Evolutionary conservation across 805 yeast genomes (phyloP).

Genomic region (Pichia eremophila): DNA sequence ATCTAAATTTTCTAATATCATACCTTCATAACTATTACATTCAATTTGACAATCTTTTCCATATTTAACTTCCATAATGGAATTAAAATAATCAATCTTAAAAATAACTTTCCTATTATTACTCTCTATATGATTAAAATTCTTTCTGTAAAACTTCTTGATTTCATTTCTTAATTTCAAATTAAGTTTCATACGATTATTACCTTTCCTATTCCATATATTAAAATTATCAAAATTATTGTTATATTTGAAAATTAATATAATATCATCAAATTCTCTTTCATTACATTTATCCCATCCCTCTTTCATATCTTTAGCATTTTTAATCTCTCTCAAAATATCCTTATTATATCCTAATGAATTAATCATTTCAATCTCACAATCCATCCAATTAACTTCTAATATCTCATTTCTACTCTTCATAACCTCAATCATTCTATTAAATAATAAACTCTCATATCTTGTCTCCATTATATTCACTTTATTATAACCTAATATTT

Average conservation of each 20-base stretch:
- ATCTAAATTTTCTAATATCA: not conserved
- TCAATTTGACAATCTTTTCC: not conserved
- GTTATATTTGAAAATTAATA: not conserved
- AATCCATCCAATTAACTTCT: not conserved
- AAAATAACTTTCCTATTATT: not conserved
- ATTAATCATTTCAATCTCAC: conserved; percentile 1
- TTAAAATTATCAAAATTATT: not conserved
- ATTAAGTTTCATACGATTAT: not conserved
- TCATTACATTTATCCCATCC: too few species aligned
- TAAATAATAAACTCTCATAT: not conserved
- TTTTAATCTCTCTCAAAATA: not conserved
- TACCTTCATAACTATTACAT: not conserved
- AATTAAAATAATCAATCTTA: not conserved
- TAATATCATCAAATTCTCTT: not conserved
- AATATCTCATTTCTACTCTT: not conserved
- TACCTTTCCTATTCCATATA: not conserved
- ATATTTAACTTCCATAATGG: not conserved
- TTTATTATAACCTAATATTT: not conserved
- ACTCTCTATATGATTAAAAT: not conserved
- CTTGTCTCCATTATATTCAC: not conserved
- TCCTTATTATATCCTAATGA: not conserved
- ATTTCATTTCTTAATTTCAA: not conserved
- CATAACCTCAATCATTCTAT: not conserved
- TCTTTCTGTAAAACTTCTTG: not conserved
- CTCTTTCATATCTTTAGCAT: not conserved